A percentile compares a stretch with the other conserved stretches of the same genome.
phyloP scores from a whole-genome alignment of 2,329 filamentous ascomycete genomes.

The Raffaelea arxii region DNA sequence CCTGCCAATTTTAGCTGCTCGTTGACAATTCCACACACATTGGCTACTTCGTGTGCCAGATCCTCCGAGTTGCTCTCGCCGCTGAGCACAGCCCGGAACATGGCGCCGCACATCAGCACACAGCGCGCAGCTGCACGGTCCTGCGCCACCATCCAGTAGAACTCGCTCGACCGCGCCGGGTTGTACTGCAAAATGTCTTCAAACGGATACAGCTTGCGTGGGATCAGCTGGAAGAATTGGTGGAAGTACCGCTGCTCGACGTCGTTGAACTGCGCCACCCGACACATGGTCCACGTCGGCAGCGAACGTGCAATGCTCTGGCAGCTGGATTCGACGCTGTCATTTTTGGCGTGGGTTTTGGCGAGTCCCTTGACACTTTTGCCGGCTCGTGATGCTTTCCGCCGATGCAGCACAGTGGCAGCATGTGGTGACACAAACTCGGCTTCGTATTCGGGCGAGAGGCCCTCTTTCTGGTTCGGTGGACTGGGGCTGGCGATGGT shows the following conservation, averaged over 20 bases:
- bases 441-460: slow-evolving; percentile 7
- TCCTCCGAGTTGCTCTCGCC: slow-evolving; percentile 11
- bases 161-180: slow-evolving; percentile 16
- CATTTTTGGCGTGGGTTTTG: not conserved
- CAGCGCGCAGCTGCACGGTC: slow-evolving; percentile 19
- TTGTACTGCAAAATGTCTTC: slow-evolving; percentile 22
- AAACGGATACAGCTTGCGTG: slow-evolving; percentile 22
- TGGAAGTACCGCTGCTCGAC: slow-evolving; percentile 19
- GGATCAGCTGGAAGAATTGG: slow-evolving; percentile 17
- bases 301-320: slow-evolving; percentile 8
- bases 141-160: slow-evolving; percentile 17
- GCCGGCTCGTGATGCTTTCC: not conserved
- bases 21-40: slow-evolving; percentile 13
- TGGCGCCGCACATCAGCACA: slow-evolving; percentile 21
- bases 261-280: slow-evolving; percentile 13
- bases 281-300: slow-evolving; percentile 10
- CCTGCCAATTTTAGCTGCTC: slow-evolving; percentile 8
- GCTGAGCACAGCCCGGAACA: slow-evolving; percentile 16
- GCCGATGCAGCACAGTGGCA: not conserved
- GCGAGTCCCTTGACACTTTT: not conserved
- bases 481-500: not conserved
- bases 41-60: slow-evolving; percentile 12
- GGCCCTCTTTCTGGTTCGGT: not conserved
- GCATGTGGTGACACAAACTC: slow-evolving; percentile 2
- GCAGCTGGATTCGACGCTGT: slow-evolving; percentile 3